Base-by-base conservation (phyloP, 2,329 filamentous ascomycete genomes). In the Paradendryphiella salina region DNA sequence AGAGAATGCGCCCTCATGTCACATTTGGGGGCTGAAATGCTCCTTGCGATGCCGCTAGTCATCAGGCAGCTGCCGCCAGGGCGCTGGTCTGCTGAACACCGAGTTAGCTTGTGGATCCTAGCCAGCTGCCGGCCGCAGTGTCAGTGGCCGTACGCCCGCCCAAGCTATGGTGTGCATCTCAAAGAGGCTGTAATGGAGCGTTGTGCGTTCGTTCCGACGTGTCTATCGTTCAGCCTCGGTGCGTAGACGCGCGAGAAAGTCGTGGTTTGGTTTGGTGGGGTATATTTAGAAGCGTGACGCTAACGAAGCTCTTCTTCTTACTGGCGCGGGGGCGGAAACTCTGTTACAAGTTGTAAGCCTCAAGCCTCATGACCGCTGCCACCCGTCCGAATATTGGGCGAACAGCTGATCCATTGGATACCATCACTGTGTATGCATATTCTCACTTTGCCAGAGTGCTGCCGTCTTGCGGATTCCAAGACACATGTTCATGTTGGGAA, bases 31-130 rank as follows among this genome's bases (percentile, higher is more conserved):
- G 61, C 59, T 57, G 49, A 52, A 59, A 64, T 59, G 42, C 50
- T 53, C 57, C 54, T 34, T 34, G 54, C 54, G 56, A 64, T 58
- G 60, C 57, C 60, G 63, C 63, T 66, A 66, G 61, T 66, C 61
- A 63, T 63, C 63, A 66, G 63, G 61, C 60, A 64, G 58, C 56
- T 56, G 50, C 56, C 50, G 59, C 56, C 45, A 56, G 55, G 60
- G 56, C 56, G 48, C 49, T 46, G 52, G 60, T 66, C 63, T 61
- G 57, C 48, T 64, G 61, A 46, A 60, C 63, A 47, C 33, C 23
- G 23, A 37, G n/a, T 29, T 43, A 38, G 52, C 50, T 28, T 14
- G 36, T 43, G 15, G 34, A 28, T 46, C 50, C 47, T 44, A 23
- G 32, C 15, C 29, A 32, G 28, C 28, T 44, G 40, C 38, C 37